Evolutionary conservation across 768 basidiomycete species (phyloP), one percentile per base, ranked within the genome.

Genomic region (Leccinellum luteum): DNA sequence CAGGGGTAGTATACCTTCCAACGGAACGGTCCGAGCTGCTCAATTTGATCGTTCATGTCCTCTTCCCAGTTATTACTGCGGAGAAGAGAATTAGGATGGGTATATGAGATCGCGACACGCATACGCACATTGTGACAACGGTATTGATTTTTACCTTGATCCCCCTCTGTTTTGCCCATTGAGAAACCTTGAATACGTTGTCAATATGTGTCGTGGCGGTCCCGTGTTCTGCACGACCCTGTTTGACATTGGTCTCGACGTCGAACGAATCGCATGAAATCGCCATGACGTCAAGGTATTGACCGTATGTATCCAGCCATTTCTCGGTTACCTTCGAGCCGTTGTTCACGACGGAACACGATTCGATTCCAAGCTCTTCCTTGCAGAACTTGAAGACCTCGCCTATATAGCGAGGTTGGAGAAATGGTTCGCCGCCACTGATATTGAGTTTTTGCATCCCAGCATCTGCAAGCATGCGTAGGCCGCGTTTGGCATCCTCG

Each of bases 181-280:
- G 64, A 0, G 64, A 71, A 4, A 78, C 74, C 31, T 73, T 66
- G 59, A 74, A 71, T 1, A 77, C 76, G 0, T 63, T 67, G 21
- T 27, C 38, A 7, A 77, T 66, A 38, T 77, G 77, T 3, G 68
- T 66, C 15, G 64, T 65, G 2, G 67, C 21, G 0, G 62, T 67
- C 10, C 67, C 72, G 19, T 76, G 64, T 49, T 76, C 76, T 6
- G 70, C 60, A 13, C 73, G 51, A 53, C 76, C 72, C 48, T 74
- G 66, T 21, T 59, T 68, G 34, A 71, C 19, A 51, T 77, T 78
- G 8, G 71, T 72, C 35, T 76, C 75, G 0, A 43, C 15, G 48
- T 74, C 73, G 38, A 78, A 78, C 13, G 71, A 70, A 41, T 78
- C 76, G 41, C 77, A 78, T 1, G 76, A 77, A 3, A 78, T 74